A percentile compares a stretch with the other conserved stretches of the same genome.
Evolutionary conservation across 495 filamentous ascomycete genomes (phyloP).

Genomic region (Daldinia vernicosa): DNA sequence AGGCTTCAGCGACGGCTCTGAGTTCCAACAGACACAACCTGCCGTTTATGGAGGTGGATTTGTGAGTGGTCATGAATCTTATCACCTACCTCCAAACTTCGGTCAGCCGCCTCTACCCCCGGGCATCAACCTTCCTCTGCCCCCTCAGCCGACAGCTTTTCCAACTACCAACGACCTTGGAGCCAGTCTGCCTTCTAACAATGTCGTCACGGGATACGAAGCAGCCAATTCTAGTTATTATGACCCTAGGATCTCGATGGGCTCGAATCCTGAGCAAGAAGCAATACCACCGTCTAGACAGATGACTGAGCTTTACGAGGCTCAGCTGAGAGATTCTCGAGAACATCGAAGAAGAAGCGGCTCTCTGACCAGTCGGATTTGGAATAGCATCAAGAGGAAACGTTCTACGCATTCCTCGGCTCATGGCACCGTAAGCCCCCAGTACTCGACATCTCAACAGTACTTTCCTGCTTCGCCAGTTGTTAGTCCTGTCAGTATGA

Average conservation of each 20-base stretch:
- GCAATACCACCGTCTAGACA: conserved; percentile 39
- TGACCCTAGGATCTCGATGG: conserved; percentile 48
- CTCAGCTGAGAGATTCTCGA: conserved; percentile 43
- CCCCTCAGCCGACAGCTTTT: conserved; percentile 38
- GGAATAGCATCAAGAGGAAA: conserved; percentile 44
- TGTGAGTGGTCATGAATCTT: conserved; percentile 30
- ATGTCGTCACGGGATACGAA: conserved; percentile 36
- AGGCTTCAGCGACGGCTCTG: conserved; percentile 17
- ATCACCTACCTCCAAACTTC: conserved; percentile 22
- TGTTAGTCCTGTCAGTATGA: conserved; percentile 27
- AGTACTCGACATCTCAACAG: conserved; percentile 37
- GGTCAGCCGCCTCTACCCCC: conserved; percentile 38
- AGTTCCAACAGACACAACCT: conserved; percentile 27
- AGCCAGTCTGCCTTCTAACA: conserved; percentile 25
- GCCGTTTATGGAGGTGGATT: conserved; percentile 29
- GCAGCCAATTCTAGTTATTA: conserved; percentile 49
- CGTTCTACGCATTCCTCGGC: conserved; percentile 43
- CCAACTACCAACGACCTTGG: conserved; percentile 21
- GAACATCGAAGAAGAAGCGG: conserved; percentile 39
- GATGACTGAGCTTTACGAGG: conserved; percentile 46
- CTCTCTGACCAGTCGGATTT: conserved; percentile 41
- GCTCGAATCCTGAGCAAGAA: conserved; percentile 38
- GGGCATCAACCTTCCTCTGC: conserved; percentile 40
- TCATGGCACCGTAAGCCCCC: conserved; percentile 25
- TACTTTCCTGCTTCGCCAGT: conserved; percentile 33